Evolutionary conservation across 495 filamentous ascomycete species (phyloP).

Genomic region (Hyphodiscus hymeniophilus): DNA sequence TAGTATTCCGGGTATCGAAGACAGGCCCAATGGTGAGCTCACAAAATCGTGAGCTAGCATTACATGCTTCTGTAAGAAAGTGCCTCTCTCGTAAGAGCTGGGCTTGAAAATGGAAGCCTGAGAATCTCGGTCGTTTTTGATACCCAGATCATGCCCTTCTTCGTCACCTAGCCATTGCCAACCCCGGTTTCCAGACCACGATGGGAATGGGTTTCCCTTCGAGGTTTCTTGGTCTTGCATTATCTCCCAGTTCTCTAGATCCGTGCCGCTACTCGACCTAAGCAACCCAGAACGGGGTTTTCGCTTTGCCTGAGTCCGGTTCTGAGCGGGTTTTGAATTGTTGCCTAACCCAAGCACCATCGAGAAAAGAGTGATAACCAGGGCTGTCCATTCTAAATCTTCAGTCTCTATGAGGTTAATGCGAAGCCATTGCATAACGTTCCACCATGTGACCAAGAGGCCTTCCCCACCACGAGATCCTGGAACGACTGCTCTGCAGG

Average conservation of each 20-base stretch:
- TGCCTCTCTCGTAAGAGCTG: slow-evolving; percentile 20
- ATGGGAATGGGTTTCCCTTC: slow-evolving; percentile 18
- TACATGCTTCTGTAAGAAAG: slow-evolving; percentile 25
- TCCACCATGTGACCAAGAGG: slow-evolving; percentile 66
- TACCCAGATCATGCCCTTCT: slow-evolving; percentile 20
- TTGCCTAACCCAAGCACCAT: slow-evolving; percentile 34
- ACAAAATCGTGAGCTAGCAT: slow-evolving; percentile 37
- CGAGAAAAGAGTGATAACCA: slow-evolving; percentile 62
- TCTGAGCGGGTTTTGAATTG: slow-evolving; percentile 22
- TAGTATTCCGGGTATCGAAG: slow-evolving; percentile 47
- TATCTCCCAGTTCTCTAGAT: slow-evolving; percentile 53
- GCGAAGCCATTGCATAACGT: slow-evolving; percentile 60
- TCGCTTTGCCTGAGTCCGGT: slow-evolving; percentile 8
- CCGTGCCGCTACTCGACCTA: slow-evolving; percentile 50
- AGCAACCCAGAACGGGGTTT: slow-evolving; percentile 36
- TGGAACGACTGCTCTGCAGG: slow-evolving; percentile 54
- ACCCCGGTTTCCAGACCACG: slow-evolving; percentile 57
- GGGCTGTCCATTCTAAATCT: slow-evolving; percentile 70
- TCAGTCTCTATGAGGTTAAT: slow-evolving; percentile 36
- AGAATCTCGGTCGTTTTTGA: background rate
- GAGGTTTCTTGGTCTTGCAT: slow-evolving; percentile 47
- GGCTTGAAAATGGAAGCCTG: slow-evolving; percentile 15
- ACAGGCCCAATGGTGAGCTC: slow-evolving; percentile 42
- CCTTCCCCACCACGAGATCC: slow-evolving; percentile 52
- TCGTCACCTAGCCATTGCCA: slow-evolving; percentile 71